Conservation (phyloP, 306 rosid genomes). For the Pyrus betulifolia region DNA sequence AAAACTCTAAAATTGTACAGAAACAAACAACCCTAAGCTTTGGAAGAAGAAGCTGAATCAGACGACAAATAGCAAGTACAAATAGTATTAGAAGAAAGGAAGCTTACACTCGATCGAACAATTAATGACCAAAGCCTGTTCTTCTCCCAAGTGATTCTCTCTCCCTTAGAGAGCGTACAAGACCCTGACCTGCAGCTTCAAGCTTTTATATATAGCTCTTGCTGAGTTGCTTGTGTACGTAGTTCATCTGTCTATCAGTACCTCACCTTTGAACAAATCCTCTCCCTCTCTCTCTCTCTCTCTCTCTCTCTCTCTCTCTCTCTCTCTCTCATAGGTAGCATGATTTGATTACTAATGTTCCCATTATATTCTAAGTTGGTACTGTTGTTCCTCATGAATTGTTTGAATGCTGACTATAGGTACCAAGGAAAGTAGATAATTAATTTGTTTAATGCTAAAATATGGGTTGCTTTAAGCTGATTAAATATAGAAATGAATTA, state of each 20-base stretch:
- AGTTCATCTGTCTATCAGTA: neutral
- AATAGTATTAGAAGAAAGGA: neutral
- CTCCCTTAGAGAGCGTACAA: conserved; percentile 9
- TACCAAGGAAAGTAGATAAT: neutral
- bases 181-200: conserved; percentile 14
- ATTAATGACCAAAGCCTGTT: neutral
- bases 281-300: too few species aligned
- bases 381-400: neutral
- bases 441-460: neutral
- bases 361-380: neutral
- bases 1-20: neutral
- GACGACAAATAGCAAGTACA: neutral
- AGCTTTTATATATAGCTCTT: conserved; percentile 22
- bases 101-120: neutral
- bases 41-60: neutral
- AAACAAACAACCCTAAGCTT: neutral
- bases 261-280: conserved; percentile 19
- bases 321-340: neutral
- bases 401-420: neutral
- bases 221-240: neutral
- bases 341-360: neutral
- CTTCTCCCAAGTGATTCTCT: neutral
- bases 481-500: neutral
- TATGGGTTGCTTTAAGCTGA: conserved; percentile 29
- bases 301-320: too few species aligned